Evolutionary conservation across 768 basidiomycete species (phyloP).

Genomic region (Hortiboletus campestris): DNA sequence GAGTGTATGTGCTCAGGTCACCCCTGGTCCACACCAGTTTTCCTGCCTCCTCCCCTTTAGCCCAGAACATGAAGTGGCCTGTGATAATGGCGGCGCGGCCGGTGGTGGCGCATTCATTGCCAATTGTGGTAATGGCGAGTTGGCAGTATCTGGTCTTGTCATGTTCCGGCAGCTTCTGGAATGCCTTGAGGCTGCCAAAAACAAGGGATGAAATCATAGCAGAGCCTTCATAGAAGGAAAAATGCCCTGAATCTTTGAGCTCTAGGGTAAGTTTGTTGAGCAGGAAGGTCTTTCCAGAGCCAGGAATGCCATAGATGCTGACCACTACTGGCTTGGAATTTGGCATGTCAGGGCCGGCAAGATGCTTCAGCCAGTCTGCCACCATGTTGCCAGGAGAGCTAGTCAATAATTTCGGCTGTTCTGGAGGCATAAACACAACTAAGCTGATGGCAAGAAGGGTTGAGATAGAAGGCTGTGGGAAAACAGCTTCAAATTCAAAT

Average conservation of each 20-base stretch:
- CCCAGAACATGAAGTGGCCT: constrained; percentile 17
- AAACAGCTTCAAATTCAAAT: too few species aligned
- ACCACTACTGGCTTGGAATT: constrained; percentile 9
- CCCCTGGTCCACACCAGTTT: constrained; percentile 15
- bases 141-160: constrained; percentile 13
- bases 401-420: constrained; percentile 7
- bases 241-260: constrained; percentile 10
- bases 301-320: constrained; percentile 14
- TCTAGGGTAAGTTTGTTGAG: constrained; percentile 11
- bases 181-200: constrained; percentile 8
- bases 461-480: too few species aligned
- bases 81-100: constrained; percentile 9
- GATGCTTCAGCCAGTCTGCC: constrained; percentile 1
- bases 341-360: constrained; percentile 4
- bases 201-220: constrained; percentile 13
- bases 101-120: constrained; percentile 9
- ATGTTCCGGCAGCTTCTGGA: constrained; percentile 14
- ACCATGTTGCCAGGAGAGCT: constrained; percentile 6
- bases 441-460: constrained; percentile 1
- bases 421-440: constrained; percentile 3
- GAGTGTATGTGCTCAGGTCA: constrained; percentile 17
- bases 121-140: constrained; percentile 11
- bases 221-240: constrained; percentile 16
- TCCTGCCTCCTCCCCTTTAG: constrained; percentile 16
- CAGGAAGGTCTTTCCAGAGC: constrained; percentile 15